Percentiles rank a stretch among this genome's conserved stretches.
These are phyloP conservation scores for Cyphellophora europaea DNA, from an alignment of 2,329 filamentous ascomycete genomes.

Conservation along the genomic window DNA sequence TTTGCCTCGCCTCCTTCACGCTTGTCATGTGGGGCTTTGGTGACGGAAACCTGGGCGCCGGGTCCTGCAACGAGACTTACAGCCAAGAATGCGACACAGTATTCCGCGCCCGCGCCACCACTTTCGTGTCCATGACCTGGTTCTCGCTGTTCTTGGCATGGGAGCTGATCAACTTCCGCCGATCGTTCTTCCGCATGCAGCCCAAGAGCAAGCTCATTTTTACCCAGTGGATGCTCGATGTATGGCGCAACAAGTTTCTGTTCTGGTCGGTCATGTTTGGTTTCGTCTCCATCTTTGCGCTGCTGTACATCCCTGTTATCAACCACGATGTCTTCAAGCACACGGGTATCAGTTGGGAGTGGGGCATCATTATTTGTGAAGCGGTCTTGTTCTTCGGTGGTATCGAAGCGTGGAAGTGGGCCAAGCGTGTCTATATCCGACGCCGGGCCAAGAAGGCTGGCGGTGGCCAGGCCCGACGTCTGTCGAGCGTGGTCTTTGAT, in stretches of 20 bases:
- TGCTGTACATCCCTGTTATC: slow-evolving; percentile 56
- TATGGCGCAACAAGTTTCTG: slow-evolving; percentile 65
- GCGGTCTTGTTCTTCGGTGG: slow-evolving; percentile 54
- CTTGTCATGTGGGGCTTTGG: slow-evolving; percentile 56
- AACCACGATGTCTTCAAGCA: slow-evolving; percentile 59
- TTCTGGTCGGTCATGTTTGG: slow-evolving; percentile 55
- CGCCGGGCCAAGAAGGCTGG: slow-evolving; percentile 13
- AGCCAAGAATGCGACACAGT: slow-evolving; percentile 49
- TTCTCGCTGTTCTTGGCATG: slow-evolving; percentile 67
- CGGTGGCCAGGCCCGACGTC: slow-evolving; percentile 6
- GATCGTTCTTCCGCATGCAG: slow-evolving; percentile 67
- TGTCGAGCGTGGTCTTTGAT: slow-evolving; percentile 6
- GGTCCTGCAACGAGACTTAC: slow-evolving; percentile 54
- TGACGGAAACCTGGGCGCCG: slow-evolving; percentile 47
- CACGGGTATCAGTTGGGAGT: slow-evolving; percentile 57
- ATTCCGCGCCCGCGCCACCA: slow-evolving; percentile 63
- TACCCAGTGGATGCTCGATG: slow-evolving; percentile 57
- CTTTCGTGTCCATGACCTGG: slow-evolving; percentile 67
- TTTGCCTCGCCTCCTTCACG: slow-evolving; percentile 55
- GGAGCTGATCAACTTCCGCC: slow-evolving; percentile 66
- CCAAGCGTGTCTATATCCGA: slow-evolving; percentile 49
- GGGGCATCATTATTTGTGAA: slow-evolving; percentile 56
- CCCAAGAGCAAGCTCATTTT: slow-evolving; percentile 52
- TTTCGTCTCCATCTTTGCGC: slow-evolving; percentile 48
- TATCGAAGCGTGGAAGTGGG: slow-evolving; percentile 58